Percentiles rank a stretch among this genome's conserved stretches.
These are phyloP conservation scores for Gaultheria prostrata DNA, from an alignment of 148 eudicot species.

Conservation along the genomic window DNA sequence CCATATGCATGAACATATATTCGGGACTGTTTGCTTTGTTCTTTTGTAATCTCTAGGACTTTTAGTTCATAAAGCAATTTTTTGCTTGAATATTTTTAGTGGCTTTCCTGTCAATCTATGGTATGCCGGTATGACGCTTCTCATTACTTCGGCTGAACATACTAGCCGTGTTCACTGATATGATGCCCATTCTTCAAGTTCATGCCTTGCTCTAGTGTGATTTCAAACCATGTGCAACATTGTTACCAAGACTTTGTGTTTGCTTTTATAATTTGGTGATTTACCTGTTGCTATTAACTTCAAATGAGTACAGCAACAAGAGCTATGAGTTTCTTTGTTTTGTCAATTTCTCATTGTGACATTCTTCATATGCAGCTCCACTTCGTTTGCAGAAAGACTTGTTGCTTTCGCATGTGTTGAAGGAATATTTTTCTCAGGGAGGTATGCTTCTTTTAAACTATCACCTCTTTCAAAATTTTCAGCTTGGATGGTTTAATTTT, in stretches of 20 bases:
- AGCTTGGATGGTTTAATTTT: not conserved
- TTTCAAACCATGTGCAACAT: not conserved
- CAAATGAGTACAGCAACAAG: not conserved
- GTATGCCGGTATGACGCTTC: not conserved
- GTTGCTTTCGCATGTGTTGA: slow-evolving; percentile 87
- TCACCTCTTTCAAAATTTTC: slow-evolving; percentile 1
- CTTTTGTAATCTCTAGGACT: not conserved
- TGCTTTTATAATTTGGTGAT: not conserved
- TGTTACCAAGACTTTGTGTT: not conserved
- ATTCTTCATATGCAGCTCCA: slow-evolving; percentile 46
- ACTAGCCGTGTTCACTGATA: not conserved
- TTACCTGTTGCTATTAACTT: not conserved
- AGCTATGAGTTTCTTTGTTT: not conserved
- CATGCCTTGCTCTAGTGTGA: not conserved
- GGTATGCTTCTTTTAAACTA: slow-evolving; percentile 31
- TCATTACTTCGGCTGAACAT: not conserved
- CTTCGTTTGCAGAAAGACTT: slow-evolving; percentile 75
- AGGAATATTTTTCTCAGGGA: slow-evolving; percentile 87
- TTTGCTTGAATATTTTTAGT: not conserved
- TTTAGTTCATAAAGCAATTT: not conserved
- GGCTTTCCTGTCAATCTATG: not conserved
- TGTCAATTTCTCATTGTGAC: slow-evolving; percentile 8
- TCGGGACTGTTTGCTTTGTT: not conserved
- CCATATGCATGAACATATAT: too few species aligned
- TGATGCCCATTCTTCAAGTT: not conserved